Percentiles rank a stretch among this genome's conserved stretches.
phyloP scores from a whole-genome alignment of 495 filamentous ascomycete species.

The Stereocaulon alpinum region DNA sequence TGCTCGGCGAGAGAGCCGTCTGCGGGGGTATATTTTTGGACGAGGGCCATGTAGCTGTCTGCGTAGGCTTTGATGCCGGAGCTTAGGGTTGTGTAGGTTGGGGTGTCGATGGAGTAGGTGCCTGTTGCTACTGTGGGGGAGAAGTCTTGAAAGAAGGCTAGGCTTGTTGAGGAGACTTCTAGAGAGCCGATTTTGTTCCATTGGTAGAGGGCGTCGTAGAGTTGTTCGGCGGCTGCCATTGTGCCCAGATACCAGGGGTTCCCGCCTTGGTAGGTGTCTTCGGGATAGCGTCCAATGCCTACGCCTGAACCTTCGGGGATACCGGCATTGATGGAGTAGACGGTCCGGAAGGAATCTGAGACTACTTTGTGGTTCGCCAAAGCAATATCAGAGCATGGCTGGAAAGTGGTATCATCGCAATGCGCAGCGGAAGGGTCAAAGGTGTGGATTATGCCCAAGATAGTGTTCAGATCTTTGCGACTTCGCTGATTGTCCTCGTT shows the following conservation, averaged over 20 bases:
- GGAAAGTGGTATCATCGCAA: constrained; percentile 41
- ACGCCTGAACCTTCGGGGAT: constrained; percentile 39
- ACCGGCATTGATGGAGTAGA: constrained; percentile 34
- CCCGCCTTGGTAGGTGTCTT: constrained; percentile 56
- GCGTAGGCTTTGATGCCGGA: constrained; percentile 38
- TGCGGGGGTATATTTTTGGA: constrained; percentile 39
- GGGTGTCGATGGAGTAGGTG: constrained; percentile 28
- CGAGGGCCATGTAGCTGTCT: constrained; percentile 39
- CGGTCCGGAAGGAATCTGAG: constrained; percentile 42
- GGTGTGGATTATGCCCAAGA: constrained; percentile 35
- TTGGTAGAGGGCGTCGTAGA: constrained; percentile 38
- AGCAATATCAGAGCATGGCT: constrained; percentile 39
- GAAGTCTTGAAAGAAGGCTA: constrained; percentile 35
- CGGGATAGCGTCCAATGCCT: constrained; percentile 58
- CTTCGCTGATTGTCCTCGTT: constrained; percentile 32
- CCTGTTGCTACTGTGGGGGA: constrained; percentile 32
- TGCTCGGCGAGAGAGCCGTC: constrained; percentile 53
- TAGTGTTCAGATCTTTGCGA: constrained; percentile 39
- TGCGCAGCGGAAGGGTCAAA: constrained; percentile 37
- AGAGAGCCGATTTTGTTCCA: constrained; percentile 39
- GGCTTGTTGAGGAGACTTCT: constrained; percentile 32
- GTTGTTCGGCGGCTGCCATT: constrained; percentile 32
- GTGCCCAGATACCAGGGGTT: constrained; percentile 46
- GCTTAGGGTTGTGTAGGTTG: constrained; percentile 32
- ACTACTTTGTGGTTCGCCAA: constrained; percentile 40